These are phyloP conservation scores for Aureobasidium sp. DNA, from an alignment of 2,329 filamentous ascomycete species.

Conservation along the genomic window DNA sequence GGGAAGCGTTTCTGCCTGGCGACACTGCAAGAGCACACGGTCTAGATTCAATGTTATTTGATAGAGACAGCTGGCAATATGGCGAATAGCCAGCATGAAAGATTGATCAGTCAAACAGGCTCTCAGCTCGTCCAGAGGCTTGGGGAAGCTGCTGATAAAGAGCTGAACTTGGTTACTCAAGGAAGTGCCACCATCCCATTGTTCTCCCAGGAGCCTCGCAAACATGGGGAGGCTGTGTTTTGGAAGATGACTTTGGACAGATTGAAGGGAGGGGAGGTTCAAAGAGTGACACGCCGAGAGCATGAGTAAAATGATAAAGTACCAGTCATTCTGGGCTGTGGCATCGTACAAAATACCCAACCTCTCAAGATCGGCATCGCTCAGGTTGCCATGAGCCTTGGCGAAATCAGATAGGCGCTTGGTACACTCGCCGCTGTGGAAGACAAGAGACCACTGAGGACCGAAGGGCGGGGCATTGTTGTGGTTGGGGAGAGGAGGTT, in stretches of 20 bases:
- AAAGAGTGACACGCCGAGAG: neutral
- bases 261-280: neutral
- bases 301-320: constrained; percentile 12
- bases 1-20: constrained; percentile 5
- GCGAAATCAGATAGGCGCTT: neutral
- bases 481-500: neutral
- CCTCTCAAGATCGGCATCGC: neutral
- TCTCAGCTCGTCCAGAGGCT: neutral
- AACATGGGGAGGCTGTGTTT: neutral
- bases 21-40: neutral
- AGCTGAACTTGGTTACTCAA: neutral
- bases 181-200: neutral
- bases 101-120: neutral
- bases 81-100: neutral
- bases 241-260: neutral
- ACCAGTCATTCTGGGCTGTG: neutral
- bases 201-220: neutral
- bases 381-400: neutral
- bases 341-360: constrained; percentile 4
- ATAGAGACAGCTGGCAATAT: neutral
- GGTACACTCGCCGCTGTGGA: neutral
- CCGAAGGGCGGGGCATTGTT: neutral
- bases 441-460: neutral
- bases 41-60: neutral
- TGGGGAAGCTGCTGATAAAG: constrained; percentile 10